These are phyloP conservation scores for Picea abies DNA, from an alignment of 83 land plant genomes.

Conservation along the genomic window DNA sequence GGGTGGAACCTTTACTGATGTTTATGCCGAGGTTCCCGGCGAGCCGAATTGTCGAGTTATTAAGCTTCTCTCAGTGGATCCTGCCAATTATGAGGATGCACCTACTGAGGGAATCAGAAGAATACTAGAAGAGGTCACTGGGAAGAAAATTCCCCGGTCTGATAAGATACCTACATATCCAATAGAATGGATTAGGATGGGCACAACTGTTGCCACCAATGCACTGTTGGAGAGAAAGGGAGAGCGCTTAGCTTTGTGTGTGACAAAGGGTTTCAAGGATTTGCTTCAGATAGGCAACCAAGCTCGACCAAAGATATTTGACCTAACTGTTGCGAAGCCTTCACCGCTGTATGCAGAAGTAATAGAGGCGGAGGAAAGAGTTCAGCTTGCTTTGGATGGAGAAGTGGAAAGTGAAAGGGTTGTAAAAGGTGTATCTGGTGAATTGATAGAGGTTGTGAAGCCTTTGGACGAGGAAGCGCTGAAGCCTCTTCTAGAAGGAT, in stretches of 20 bases:
- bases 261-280: constrained; percentile 75
- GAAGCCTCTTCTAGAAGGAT: constrained; percentile 56
- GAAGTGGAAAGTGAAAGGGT: constrained; percentile 12
- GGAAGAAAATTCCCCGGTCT: constrained; percentile 66
- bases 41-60: constrained; percentile 59
- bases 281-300: constrained; percentile 93
- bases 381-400: constrained; percentile 57
- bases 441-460: constrained; percentile 70
- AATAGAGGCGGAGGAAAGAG: constrained; percentile 89
- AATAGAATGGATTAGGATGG: constrained; percentile 99
- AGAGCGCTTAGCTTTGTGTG: constrained; percentile 33
- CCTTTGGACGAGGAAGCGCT: constrained; percentile 65
- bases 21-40: constrained; percentile 98
- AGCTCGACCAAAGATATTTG: constrained; percentile 94
- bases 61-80: constrained; percentile 94
- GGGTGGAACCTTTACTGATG: constrained; percentile 99
- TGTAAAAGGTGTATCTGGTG: constrained; percentile 87
- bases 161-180: constrained; percentile 82
- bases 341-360: constrained; percentile 93
- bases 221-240: constrained; percentile 22
- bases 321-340: constrained; percentile 84
- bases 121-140: constrained; percentile 80
- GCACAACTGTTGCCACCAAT: constrained; percentile 98
- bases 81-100: constrained; percentile 95
- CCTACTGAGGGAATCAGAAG: constrained; percentile 92